Percentiles rank a stretch among this genome's conserved stretches.
Conservation (phyloP, 768 basidiomycete species). For the Suillus placidus region DNA sequence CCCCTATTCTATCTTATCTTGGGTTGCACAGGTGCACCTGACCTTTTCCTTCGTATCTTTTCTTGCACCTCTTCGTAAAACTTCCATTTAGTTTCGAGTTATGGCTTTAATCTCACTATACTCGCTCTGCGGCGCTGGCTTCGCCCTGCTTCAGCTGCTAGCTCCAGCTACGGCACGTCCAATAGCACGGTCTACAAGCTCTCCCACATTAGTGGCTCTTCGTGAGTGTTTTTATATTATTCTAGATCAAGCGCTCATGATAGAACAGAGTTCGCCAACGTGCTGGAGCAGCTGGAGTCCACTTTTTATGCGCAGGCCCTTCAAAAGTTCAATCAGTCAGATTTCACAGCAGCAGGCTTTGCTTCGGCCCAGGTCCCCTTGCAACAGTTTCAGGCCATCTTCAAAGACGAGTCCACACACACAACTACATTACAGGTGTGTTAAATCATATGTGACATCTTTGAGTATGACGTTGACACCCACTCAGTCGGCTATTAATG, state of each 20-base stretch:
- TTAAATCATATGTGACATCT: slow-evolving; percentile 1
- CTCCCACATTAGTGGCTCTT: slow-evolving; percentile 48
- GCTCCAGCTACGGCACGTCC: slow-evolving; percentile 15
- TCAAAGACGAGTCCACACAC: slow-evolving; percentile 65
- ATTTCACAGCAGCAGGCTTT: slow-evolving; percentile 71
- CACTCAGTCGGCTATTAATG: slow-evolving; percentile 47
- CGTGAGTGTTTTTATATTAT: slow-evolving; percentile 44
- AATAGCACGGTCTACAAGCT: slow-evolving; percentile 8
- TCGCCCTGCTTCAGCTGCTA: slow-evolving; percentile 3
- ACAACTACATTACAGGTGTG: slow-evolving; percentile 53
- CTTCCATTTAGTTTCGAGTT: not conserved
- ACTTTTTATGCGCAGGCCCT: slow-evolving; percentile 71
- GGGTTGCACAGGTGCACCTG: slow-evolving; percentile 77
- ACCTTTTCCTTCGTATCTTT: slow-evolving; percentile 12
- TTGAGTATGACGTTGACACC: not conserved
- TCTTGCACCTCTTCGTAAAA: not conserved
- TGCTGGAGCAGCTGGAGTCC: slow-evolving; percentile 74
- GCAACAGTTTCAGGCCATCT: slow-evolving; percentile 63
- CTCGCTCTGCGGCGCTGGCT: slow-evolving; percentile 4
- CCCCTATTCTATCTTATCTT: not conserved
- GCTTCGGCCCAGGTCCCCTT: slow-evolving; percentile 52
- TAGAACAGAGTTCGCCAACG: slow-evolving; percentile 67
- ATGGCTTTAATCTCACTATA: not conserved
- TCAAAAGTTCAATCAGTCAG: slow-evolving; percentile 60
- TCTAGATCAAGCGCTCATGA: not conserved